phyloP scores from a whole-genome alignment of 768 basidiomycete species.

The Trametes cubensis region DNA sequence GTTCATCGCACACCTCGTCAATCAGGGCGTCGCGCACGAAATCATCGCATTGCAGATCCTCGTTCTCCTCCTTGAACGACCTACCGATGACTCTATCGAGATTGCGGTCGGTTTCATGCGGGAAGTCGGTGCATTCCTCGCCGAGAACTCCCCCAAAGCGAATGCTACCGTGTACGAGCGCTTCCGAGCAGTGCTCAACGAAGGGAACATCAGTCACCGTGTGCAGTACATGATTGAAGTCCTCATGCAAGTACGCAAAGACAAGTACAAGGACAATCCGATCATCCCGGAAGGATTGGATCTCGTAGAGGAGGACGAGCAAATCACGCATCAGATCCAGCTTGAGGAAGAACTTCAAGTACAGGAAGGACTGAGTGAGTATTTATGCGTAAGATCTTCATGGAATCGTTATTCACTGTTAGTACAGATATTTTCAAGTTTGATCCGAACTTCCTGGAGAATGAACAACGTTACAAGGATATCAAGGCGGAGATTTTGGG shows the following conservation, averaged over 20 bases:
- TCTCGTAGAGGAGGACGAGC: constrained; percentile 96
- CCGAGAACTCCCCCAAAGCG: constrained; percentile 92
- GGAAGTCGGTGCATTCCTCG: constrained; percentile 93
- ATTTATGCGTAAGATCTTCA: not conserved
- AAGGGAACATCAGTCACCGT: constrained; percentile 91
- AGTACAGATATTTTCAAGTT: constrained; percentile 89
- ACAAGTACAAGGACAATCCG: constrained; percentile 99
- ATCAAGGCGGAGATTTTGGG: constrained; percentile 96
- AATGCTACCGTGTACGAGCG: constrained; percentile 95
- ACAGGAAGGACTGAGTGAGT: constrained; percentile 91
- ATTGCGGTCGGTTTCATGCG: constrained; percentile 97
- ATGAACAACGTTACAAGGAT: constrained; percentile 90
- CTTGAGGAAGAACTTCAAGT: constrained; percentile 93
- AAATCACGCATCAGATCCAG: constrained; percentile 89
- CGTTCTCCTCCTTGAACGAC: constrained; percentile 90
- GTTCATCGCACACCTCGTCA: constrained; percentile 81
- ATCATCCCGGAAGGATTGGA: constrained; percentile 93
- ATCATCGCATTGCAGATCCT: constrained; percentile 94
- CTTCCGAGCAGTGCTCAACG: constrained; percentile 95
- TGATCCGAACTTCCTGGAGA: constrained; percentile 84
- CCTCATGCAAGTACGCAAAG: constrained; percentile 97
- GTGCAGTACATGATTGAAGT: constrained; percentile 99
- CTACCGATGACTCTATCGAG: constrained; percentile 97
- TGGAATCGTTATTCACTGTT: not conserved
- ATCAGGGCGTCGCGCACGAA: constrained; percentile 92